Base-by-base conservation (phyloP, 306 rosid species). In the Pterocarpus santalinus region DNA sequence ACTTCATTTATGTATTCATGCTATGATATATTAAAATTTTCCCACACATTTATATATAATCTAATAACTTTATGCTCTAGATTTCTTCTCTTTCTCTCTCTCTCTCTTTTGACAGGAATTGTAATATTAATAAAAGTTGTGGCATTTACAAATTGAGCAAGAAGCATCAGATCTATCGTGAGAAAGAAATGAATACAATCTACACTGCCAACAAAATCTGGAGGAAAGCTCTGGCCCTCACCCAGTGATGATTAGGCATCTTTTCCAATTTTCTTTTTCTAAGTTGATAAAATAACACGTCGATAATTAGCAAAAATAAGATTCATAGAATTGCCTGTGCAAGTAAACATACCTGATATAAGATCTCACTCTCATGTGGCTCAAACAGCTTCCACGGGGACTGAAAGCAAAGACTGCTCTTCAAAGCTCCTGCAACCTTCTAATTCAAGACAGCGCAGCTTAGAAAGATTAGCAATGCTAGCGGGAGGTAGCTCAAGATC, bases 381-480 rank as follows among this genome's bases (percentile, higher is more conserved):
- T 55, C 44, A 7, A 72, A 72, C 17, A 69, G 32, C 71, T 69
- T 79, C 62, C 71, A 1, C 63, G 55, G 14, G 2, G 65, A 78
- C 36, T 22, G 28, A 22, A 22, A 22, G 51, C 8, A 38, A 28
- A 28, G 63, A 44, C 44, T 28, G 35, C 55, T 35, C 36, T 0
- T 11, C 53, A 53, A 8, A n/a, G 65, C 51, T 35, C 2, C 3
- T 43, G 32, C 77, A 72, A 72, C 65, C 49, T 44, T 79, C 77
- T 16, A 47, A 35, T 16, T 79, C 82, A 58, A 83, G 66, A 67
- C 3, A 43, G 7, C 28, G 17, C 4, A 83, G 73, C 51, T 58
- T 65, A 36, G 80, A 32, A 73, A 83, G 77, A 33, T 38, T 53
- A 58, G 77, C 44, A 15, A 83, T 38, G 61, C 73, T 44, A 22